Evolutionary conservation across 2,329 filamentous ascomycete genomes (phyloP).

Genomic region (Fusarium liriodendri): DNA sequence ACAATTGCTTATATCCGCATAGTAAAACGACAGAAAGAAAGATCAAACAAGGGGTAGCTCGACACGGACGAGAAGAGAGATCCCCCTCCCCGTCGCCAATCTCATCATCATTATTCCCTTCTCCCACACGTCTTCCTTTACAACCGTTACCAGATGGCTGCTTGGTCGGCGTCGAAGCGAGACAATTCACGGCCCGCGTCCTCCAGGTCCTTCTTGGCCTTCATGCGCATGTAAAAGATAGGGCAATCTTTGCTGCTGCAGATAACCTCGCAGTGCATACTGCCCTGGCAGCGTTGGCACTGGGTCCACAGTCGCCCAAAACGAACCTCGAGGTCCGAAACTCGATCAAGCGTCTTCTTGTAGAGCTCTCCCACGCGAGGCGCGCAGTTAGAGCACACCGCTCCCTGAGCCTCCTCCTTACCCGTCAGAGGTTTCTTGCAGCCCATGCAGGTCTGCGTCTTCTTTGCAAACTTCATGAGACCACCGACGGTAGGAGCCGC

Average conservation of each 20-base stretch:
- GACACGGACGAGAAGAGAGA: not conserved
- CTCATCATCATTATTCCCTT: not conserved
- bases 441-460: conserved; percentile 97
- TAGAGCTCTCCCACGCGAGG: conserved; percentile 92
- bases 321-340: conserved; percentile 90
- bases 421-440: conserved; percentile 95
- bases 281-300: conserved; percentile 96
- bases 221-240: conserved; percentile 99
- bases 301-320: conserved; percentile 97
- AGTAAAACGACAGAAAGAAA: conserved; percentile 1
- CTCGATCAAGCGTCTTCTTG: conserved; percentile 87
- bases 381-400: conserved; percentile 88
- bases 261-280: conserved; percentile 98
- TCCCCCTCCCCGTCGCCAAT: not conserved
- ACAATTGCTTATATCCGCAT: conserved; percentile 4
- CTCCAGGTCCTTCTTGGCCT: conserved; percentile 98
- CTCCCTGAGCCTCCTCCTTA: conserved; percentile 83
- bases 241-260: conserved; percentile 96
- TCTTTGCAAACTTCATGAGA: conserved; percentile 98
- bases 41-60: conserved; percentile 2
- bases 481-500: conserved; percentile 92
- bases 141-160: conserved; percentile 66
- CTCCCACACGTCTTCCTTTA: not conserved
- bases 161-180: conserved; percentile 88
- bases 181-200: conserved; percentile 91